A percentile compares a stretch with the other conserved stretches of the same genome.
Evolutionary conservation across 768 basidiomycete genomes (phyloP).

Genomic region (Hypholoma fasciculare): DNA sequence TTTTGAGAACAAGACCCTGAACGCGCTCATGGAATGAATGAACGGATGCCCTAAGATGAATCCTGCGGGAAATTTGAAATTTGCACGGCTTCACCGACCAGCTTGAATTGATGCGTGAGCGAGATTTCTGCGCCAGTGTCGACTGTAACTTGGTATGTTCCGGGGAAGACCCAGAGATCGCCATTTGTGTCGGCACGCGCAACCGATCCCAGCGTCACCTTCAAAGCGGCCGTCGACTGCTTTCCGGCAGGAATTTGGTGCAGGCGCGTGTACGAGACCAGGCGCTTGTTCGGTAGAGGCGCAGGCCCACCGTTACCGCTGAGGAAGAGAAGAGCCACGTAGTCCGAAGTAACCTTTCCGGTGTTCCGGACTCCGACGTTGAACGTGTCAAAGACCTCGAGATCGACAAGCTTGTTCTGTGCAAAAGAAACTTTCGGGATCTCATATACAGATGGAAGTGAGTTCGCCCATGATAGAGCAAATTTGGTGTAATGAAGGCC

Average conservation of each 20-base stretch:
- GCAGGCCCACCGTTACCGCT: conserved; percentile 47
- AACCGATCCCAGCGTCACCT: conserved; percentile 47
- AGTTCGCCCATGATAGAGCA: conserved; percentile 34
- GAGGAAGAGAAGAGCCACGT: conserved; percentile 53
- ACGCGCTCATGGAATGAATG: not conserved
- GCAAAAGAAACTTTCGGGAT: conserved; percentile 27
- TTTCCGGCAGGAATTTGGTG: conserved; percentile 26
- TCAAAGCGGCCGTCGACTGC: conserved; percentile 29
- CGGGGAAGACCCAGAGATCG: conserved; percentile 44
- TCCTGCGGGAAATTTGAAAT: conserved; percentile 42
- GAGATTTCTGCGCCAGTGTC: conserved; percentile 36
- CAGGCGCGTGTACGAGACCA: conserved; percentile 47
- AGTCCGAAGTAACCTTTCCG: conserved; percentile 51
- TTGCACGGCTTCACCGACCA: conserved; percentile 41
- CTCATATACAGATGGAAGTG: conserved; percentile 35
- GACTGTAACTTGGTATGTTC: conserved; percentile 41
- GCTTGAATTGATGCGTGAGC: conserved; percentile 39
- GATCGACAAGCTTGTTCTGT: conserved; percentile 32
- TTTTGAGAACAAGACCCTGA: not conserved
- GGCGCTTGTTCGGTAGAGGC: conserved; percentile 52
- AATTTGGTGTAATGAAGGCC: conserved; percentile 59
- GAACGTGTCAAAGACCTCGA: conserved; percentile 50
- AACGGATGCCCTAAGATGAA: not conserved
- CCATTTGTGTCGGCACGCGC: conserved; percentile 48
- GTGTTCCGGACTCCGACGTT: conserved; percentile 48